Base-by-base conservation (phyloP, 768 basidiomycete species). In the Coprinopsis marcescibilis region DNA sequence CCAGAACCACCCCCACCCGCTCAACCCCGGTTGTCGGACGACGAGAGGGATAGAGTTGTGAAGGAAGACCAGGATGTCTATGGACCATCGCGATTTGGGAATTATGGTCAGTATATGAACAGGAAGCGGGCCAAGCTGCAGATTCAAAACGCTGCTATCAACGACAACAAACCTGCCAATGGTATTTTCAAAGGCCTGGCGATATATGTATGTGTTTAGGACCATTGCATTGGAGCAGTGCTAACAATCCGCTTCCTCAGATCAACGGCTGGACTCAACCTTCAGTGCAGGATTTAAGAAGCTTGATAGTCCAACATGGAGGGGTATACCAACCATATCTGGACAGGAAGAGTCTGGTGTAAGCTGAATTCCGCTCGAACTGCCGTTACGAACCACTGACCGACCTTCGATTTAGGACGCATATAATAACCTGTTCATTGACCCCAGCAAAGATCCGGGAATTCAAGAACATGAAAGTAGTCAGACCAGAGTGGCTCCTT, bases 211-310 rank as follows among this genome's bases (percentile, higher is more conserved):
- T 55, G 85, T 67, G 14, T 37, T 25, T 17, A 34, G 13, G 17
- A 4, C 21, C 21, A 21, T 23, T 36, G 7, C 13, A 10, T 12
- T 8, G 29, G 29, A 29, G 13, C 13, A n/a, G n/a, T 43, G 15
- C 39, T 29, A 42, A 35, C 43, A 38, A 36, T 11, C 42, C 56
- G 3, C n/a, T n/a, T 44, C 24, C 11, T 32, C 23, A 94, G 92
- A 83, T 94, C 41, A 96, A 97, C 57, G 94, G 94, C 0, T 87
- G 80, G 70, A 95, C 92, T 0, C 72, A 77, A 29, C 90, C 93
- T 5, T 88, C 94, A 15, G 77, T 91, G 17, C 89, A 93, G 59
- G 89, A 86, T 38, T 63, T 98, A 0, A 75, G 90, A 6, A 71
- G 82, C 53, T 71, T 97, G 40, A 83, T 98, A 30, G 64, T 95